phyloP scores from a whole-genome alignment of 257 asterid genomes.

The Lycium barbarum region DNA sequence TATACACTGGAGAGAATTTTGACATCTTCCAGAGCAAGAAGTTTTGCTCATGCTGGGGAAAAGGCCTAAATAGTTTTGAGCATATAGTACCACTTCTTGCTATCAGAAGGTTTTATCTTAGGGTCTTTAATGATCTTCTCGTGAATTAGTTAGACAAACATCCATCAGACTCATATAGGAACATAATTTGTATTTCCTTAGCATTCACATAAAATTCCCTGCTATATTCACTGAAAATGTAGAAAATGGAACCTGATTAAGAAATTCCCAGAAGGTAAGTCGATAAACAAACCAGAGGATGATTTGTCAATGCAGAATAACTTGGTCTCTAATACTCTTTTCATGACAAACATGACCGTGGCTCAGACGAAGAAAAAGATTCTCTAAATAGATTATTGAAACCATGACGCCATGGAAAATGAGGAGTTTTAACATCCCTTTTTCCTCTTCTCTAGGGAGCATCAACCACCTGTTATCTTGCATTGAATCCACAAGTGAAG shows the following conservation, averaged over 20 bases:
- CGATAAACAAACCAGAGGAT: background rate
- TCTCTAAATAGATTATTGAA: background rate
- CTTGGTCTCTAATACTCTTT: background rate
- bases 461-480: conserved; percentile 75
- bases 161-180: background rate
- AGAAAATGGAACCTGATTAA: background rate
- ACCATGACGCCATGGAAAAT: background rate
- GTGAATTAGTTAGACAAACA: background rate
- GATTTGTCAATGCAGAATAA: background rate
- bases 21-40: background rate
- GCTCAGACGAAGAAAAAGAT: conserved; percentile 3
- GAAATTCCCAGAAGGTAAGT: background rate
- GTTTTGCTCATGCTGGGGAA: background rate
- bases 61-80: background rate
- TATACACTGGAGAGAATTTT: background rate
- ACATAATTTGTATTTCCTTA: background rate
- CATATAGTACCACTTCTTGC: background rate
- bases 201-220: background rate
- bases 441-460: conserved; percentile 59
- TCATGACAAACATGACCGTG: background rate
- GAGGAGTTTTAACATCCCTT: background rate
- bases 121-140: background rate
- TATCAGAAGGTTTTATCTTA: conserved; percentile 10
- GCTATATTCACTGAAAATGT: background rate
- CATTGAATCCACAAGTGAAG: conserved; percentile 72